These are phyloP conservation scores for Huntiella abstrusa DNA, from an alignment of 2,329 filamentous ascomycete species.

Conservation along the genomic window DNA sequence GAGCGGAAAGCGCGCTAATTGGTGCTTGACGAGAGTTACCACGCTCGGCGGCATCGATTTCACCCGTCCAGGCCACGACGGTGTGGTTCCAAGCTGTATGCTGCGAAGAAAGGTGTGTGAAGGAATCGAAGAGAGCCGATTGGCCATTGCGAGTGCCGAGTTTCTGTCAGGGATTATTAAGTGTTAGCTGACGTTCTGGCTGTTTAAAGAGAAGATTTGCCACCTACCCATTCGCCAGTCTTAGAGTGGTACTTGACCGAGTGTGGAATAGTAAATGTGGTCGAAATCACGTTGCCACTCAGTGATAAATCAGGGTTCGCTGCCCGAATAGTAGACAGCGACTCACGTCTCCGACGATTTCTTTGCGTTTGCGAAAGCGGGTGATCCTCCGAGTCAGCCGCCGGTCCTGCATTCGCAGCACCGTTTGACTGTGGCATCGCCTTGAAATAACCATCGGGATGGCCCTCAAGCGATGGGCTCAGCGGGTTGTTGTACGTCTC, in stretches of 20 bases:
- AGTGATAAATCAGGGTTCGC: constrained; percentile 38
- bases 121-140: constrained; percentile 81
- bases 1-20: constrained; percentile 58
- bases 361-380: constrained; percentile 10
- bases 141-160: constrained; percentile 64
- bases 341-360: constrained; percentile 25
- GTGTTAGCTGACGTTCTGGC: background rate
- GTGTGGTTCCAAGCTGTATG: constrained; percentile 78
- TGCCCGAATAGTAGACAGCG: constrained; percentile 34
- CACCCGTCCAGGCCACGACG: constrained; percentile 86
- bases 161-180: constrained; percentile 29
- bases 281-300: constrained; percentile 48
- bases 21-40: constrained; percentile 15
- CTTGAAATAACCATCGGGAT: constrained; percentile 7
- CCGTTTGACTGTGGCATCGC: background rate
- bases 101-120: constrained; percentile 70
- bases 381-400: constrained; percentile 1
- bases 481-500: constrained; percentile 13
- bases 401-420: constrained; percentile 1
- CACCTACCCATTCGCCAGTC: constrained; percentile 40
- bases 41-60: constrained; percentile 36
- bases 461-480: constrained; percentile 9
- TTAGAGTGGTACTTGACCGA: constrained; percentile 35
- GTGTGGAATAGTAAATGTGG: constrained; percentile 44
- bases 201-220: background rate